Percentiles rank a stretch among this genome's conserved stretches.
These are phyloP conservation scores for Rhodotorula babjevae DNA, from an alignment of 768 basidiomycete species.

Conservation along the genomic window DNA sequence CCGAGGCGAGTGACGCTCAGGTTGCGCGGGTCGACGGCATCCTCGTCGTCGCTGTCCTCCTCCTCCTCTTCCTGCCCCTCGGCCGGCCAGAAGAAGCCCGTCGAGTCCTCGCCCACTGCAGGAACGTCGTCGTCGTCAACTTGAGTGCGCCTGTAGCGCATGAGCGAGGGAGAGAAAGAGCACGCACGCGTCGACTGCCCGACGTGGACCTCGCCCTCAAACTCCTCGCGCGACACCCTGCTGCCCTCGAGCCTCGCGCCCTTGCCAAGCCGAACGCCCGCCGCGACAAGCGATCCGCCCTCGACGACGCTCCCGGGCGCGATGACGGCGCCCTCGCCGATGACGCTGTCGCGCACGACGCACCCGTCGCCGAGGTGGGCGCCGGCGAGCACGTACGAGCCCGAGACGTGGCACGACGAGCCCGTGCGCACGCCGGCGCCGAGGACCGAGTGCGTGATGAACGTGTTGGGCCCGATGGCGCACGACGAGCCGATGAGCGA, in stretches of 20 bases:
- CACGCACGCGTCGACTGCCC: conserved; percentile 27
- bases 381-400: conserved; percentile 74
- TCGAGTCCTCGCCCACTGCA: conserved; percentile 61
- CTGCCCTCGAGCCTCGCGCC: conserved; percentile 55
- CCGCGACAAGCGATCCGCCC: conserved; percentile 73
- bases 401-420: conserved; percentile 45
- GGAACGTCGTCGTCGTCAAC: neutral
- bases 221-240: conserved; percentile 39
- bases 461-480: conserved; percentile 63
- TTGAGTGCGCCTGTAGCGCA: neutral
- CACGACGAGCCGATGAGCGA: conserved; percentile 76
- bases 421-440: conserved; percentile 47
- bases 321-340: conserved; percentile 64
- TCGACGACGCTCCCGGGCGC: conserved; percentile 64
- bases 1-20: conserved; percentile 31
- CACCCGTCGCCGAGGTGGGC: conserved; percentile 62
- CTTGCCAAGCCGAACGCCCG: conserved; percentile 75
- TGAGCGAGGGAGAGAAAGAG: conserved; percentile 36
- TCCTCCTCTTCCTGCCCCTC: conserved; percentile 46
- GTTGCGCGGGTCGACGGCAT: conserved; percentile 38
- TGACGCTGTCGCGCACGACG: conserved; percentile 69
- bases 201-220: conserved; percentile 48
- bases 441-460: conserved; percentile 54
- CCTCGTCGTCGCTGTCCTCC: conserved; percentile 54
- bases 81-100: conserved; percentile 78